Conservation (phyloP, 495 filamentous ascomycete species). For the Terfezia claveryi region DNA sequence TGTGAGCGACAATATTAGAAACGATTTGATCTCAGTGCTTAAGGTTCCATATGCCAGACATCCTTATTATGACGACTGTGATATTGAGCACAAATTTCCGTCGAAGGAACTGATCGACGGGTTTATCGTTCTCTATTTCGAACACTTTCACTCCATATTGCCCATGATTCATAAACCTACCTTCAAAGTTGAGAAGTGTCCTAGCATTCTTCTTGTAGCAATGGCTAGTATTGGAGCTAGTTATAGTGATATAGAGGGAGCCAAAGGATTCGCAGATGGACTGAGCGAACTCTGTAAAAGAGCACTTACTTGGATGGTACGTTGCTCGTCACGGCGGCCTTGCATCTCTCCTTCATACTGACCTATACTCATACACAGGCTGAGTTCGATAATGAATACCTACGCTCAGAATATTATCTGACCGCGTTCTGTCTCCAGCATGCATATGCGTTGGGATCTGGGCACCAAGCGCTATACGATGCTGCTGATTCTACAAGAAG, state of each 20-base stretch:
- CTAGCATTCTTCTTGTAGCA: slow-evolving; percentile 16
- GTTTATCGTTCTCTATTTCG: slow-evolving; percentile 18
- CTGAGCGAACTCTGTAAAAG: slow-evolving; percentile 21
- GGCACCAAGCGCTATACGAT: slow-evolving; percentile 19
- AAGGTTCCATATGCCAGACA: slow-evolving; percentile 13
- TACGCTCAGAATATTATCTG: slow-evolving; percentile 18
- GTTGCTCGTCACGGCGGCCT: background rate
- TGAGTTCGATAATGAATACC: slow-evolving; percentile 16
- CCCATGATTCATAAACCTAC: slow-evolving; percentile 20
- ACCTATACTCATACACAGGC: slow-evolving; percentile 6
- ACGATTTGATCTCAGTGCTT: slow-evolving; percentile 14
- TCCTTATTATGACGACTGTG: slow-evolving; percentile 13
- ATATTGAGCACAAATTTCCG: slow-evolving; percentile 15
- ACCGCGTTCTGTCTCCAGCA: slow-evolving; percentile 20
- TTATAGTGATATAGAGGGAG: slow-evolving; percentile 17
- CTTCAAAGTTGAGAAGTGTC: slow-evolving; percentile 15
- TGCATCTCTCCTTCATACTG: background rate
- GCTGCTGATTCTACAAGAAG: slow-evolving; percentile 19
- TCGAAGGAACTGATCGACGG: slow-evolving; percentile 13
- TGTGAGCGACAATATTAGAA: slow-evolving; percentile 14
- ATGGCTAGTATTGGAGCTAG: slow-evolving; percentile 22
- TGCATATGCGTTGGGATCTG: slow-evolving; percentile 18
- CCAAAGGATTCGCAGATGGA: slow-evolving; percentile 16
- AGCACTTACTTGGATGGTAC: slow-evolving; percentile 19
- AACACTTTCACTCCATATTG: slow-evolving; percentile 19